Evolutionary conservation across 2,329 filamentous ascomycete genomes (phyloP).

Genomic region (Fusarium pseudograminearum): DNA sequence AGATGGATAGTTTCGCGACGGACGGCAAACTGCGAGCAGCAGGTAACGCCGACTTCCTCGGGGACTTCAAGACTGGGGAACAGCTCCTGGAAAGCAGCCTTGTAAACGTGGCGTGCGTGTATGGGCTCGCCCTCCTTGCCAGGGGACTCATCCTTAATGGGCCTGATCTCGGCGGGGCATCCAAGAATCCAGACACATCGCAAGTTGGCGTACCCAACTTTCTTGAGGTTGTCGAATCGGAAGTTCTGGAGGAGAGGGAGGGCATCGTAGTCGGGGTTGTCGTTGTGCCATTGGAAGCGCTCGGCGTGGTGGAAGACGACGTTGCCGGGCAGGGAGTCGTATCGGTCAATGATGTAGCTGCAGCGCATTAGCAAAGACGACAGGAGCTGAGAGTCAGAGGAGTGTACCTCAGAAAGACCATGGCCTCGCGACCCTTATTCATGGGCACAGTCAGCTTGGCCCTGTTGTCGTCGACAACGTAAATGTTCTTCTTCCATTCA

Average conservation of each 20-base stretch:
- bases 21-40: conserved; percentile 75
- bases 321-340: conserved; percentile 59
- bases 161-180: conserved; percentile 63
- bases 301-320: conserved; percentile 63
- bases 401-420: conserved; percentile 63
- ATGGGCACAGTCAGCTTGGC: conserved; percentile 61
- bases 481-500: conserved; percentile 65
- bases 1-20: conserved; percentile 63
- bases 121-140: conserved; percentile 50
- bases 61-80: conserved; percentile 60
- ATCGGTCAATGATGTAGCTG: conserved; percentile 63
- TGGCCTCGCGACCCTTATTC: conserved; percentile 66
- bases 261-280: conserved; percentile 66
- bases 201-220: conserved; percentile 70
- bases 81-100: conserved; percentile 57
- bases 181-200: conserved; percentile 70
- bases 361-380: conserved; percentile 16
- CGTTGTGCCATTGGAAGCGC: conserved; percentile 66
- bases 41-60: conserved; percentile 65
- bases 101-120: conserved; percentile 58
- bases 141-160: conserved; percentile 53
- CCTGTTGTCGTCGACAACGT: conserved; percentile 63
- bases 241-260: conserved; percentile 63
- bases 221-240: conserved; percentile 62
- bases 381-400: neutral